These are phyloP conservation scores for Aspergillus amoenus DNA, from an alignment of 2,329 filamentous ascomycete species.

Conservation along the genomic window DNA sequence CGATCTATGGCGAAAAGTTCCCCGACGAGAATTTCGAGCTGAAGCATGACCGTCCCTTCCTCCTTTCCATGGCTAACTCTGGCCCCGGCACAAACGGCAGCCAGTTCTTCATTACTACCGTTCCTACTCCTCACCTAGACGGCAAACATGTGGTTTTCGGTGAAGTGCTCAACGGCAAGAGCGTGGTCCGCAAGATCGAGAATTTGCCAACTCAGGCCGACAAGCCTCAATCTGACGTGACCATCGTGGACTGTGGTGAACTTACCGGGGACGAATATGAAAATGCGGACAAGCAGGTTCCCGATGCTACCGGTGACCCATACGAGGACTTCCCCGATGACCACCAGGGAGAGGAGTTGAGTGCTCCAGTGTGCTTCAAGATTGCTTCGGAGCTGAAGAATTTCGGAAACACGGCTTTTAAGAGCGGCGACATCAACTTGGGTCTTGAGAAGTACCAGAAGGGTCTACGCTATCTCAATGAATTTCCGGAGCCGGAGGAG, in stretches of 20 bases:
- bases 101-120: slow-evolving; percentile 97
- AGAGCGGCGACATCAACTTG: slow-evolving; percentile 66
- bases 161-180: slow-evolving; percentile 90
- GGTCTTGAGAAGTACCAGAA: slow-evolving; percentile 94
- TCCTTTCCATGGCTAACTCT: slow-evolving; percentile 97
- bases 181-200: slow-evolving; percentile 84
- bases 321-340: slow-evolving; percentile 98
- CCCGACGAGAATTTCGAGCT: slow-evolving; percentile 92
- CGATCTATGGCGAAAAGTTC: slow-evolving; percentile 96
- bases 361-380: slow-evolving; percentile 67
- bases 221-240: slow-evolving; percentile 71
- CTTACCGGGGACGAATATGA: slow-evolving; percentile 70
- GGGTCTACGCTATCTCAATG: slow-evolving; percentile 82
- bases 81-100: slow-evolving; percentile 94
- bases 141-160: slow-evolving; percentile 98
- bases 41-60: slow-evolving; percentile 89
- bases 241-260: slow-evolving; percentile 83
- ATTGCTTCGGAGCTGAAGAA: slow-evolving; percentile 86
- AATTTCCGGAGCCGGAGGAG: slow-evolving; percentile 70
- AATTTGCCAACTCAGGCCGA: slow-evolving; percentile 75
- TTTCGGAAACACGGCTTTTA: slow-evolving; percentile 91
- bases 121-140: slow-evolving; percentile 91
- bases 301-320: slow-evolving; percentile 81
- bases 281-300: slow-evolving; percentile 64
- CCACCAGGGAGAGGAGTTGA: slow-evolving; percentile 60